phyloP scores from a whole-genome alignment of 2,329 filamentous ascomycete species.

The Colletotrichum sp. region DNA sequence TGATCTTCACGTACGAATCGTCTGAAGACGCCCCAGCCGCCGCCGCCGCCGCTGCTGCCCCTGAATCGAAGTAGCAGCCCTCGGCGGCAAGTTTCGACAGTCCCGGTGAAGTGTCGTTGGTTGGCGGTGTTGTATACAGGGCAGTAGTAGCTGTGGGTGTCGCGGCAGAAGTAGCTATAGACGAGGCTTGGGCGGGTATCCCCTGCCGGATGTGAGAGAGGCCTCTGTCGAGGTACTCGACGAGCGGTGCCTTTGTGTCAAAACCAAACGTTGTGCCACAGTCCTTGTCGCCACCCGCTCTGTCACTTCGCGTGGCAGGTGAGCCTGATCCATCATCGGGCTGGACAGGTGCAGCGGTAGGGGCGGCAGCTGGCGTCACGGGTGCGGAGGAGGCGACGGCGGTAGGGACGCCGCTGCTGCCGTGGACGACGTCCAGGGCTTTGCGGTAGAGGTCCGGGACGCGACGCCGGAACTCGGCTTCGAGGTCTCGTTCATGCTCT shows the following conservation, averaged over 20 bases:
- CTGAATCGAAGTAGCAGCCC: conserved; percentile 28
- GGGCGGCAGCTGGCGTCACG: background rate
- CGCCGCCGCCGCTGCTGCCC: background rate
- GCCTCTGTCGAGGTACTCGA: conserved; percentile 53
- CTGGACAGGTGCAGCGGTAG: background rate
- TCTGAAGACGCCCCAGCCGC: conserved; percentile 1
- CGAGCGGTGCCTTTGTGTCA: conserved; percentile 50
- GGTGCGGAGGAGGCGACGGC: background rate
- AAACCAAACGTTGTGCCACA: conserved; percentile 25
- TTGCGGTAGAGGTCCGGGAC: conserved; percentile 53
- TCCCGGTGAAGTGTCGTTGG: conserved; percentile 22
- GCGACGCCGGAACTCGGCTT: conserved; percentile 50
- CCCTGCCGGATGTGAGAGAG: conserved; percentile 47
- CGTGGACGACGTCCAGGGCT: conserved; percentile 41
- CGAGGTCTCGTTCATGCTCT: conserved; percentile 52
- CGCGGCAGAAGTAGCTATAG: background rate
- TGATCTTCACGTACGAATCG: conserved; percentile 21
- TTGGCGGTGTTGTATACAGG: conserved; percentile 19
- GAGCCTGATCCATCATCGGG: conserved; percentile 24
- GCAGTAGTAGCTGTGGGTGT: background rate
- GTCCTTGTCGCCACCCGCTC: background rate
- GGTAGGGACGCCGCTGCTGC: conserved; percentile 10
- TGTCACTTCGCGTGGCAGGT: background rate
- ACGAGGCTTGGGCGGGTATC: background rate
- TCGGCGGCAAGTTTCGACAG: conserved; percentile 36